phyloP scores from a whole-genome alignment of 2,329 filamentous ascomycete species.

The Botrytis medusae region DNA sequence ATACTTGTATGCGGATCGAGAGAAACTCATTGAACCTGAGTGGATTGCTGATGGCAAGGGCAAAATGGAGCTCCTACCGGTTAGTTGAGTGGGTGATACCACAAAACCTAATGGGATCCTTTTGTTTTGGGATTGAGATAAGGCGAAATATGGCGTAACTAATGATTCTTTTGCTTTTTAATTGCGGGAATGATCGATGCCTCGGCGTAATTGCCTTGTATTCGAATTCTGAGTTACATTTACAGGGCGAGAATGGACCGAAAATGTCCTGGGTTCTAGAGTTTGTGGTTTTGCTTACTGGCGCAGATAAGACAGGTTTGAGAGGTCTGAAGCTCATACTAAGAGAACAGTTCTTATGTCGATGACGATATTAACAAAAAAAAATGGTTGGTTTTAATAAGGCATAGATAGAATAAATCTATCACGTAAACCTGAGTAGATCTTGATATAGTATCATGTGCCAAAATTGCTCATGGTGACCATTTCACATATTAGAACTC shows the following conservation, averaged over 20 bases:
- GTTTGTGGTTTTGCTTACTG: slow-evolving; percentile 22
- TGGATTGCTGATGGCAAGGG: slow-evolving; percentile 73
- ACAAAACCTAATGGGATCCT: slow-evolving; percentile 18
- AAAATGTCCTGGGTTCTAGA: slow-evolving; percentile 17
- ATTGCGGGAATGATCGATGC: slow-evolving; percentile 24
- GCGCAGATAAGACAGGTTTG: slow-evolving; percentile 20
- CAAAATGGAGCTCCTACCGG: slow-evolving; percentile 68
- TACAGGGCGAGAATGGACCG: slow-evolving; percentile 26
- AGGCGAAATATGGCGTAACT: slow-evolving; percentile 4
- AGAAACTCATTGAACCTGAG: slow-evolving; percentile 71
- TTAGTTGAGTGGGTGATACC: slow-evolving; percentile 39
- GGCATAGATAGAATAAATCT: slow-evolving; percentile 14
- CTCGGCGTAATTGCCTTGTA: slow-evolving; percentile 22
- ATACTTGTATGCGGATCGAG: slow-evolving; percentile 72
- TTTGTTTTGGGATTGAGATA: slow-evolving; percentile 16
- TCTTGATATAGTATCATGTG: neutral
- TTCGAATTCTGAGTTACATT: slow-evolving; percentile 27
- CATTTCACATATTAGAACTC: neutral
- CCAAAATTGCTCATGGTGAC: neutral
- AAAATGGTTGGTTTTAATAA: slow-evolving; percentile 11
- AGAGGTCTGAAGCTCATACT: slow-evolving; percentile 17
- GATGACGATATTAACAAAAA: neutral
- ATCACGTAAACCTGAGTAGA: neutral
- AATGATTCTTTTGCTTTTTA: slow-evolving; percentile 24
- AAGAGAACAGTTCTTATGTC: neutral